Percentiles rank a stretch among this genome's conserved stretches.
phyloP scores from a whole-genome alignment of 1,284 basidiomycete genomes.

The Prillingera fragicola region DNA sequence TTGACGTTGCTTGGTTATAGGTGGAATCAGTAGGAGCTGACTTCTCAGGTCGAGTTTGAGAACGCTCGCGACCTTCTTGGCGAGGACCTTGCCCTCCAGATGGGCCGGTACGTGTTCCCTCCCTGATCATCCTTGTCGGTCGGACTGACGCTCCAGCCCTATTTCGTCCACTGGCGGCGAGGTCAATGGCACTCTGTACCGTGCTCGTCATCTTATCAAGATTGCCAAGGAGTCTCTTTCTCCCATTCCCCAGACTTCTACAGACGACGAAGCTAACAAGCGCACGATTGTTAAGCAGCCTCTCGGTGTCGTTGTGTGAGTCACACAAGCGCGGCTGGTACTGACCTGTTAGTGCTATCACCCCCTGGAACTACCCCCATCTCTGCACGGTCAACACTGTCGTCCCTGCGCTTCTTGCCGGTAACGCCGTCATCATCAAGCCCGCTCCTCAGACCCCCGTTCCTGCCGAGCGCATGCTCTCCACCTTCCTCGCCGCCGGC shows the following conservation, averaged over 20 bases:
- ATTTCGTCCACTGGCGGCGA: constrained; percentile 71
- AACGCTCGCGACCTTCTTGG: constrained; percentile 64
- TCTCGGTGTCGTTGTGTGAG: constrained; percentile 91
- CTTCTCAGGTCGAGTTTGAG: constrained; percentile 64
- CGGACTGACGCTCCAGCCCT: constrained; percentile 54
- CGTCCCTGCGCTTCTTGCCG: constrained; percentile 75
- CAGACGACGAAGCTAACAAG: constrained; percentile 73
- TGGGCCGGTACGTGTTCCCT: constrained; percentile 59
- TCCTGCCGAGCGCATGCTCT: constrained; percentile 71
- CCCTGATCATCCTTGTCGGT: not conserved
- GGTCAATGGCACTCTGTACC: constrained; percentile 70
- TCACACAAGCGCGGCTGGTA: constrained; percentile 51
- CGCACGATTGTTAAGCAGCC: constrained; percentile 76
- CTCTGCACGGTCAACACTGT: constrained; percentile 83
- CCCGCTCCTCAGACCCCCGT: constrained; percentile 92
- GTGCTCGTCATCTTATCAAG: constrained; percentile 75
- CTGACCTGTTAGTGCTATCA: constrained; percentile 21
- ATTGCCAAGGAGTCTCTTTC: constrained; percentile 71
- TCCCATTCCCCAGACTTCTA: constrained; percentile 68
- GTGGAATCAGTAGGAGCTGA: not conserved
- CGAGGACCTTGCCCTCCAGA: constrained; percentile 68
- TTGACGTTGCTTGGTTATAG: not conserved
- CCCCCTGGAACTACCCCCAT: constrained; percentile 68
- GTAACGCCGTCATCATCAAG: constrained; percentile 85
- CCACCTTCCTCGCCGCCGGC: constrained; percentile 65